Percentiles rank a stretch among this genome's conserved stretches.
phyloP scores from a whole-genome alignment of 2,329 filamentous ascomycete species.

The Phaeosphaeriaceae sp. region DNA sequence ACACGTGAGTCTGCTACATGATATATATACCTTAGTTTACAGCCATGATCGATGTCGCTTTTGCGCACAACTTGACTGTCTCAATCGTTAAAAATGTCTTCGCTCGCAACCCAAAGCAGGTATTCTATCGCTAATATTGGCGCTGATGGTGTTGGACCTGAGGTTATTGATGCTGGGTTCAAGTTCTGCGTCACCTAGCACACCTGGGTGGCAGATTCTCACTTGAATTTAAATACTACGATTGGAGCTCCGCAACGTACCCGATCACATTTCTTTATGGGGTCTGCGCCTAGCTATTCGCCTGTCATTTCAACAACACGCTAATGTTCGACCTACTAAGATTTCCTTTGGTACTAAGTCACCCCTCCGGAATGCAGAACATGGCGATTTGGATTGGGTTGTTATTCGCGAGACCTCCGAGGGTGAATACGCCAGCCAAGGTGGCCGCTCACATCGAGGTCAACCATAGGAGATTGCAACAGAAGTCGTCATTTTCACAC shows the following conservation, averaged over 20 bases:
- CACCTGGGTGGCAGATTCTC: constrained; percentile 62
- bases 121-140: constrained; percentile 59
- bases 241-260: constrained; percentile 69
- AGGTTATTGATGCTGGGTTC: constrained; percentile 70
- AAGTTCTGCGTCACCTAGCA: constrained; percentile 64
- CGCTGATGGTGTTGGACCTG: constrained; percentile 72
- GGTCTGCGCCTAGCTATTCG: constrained; percentile 62
- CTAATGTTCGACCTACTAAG: constrained; percentile 65
- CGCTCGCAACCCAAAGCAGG: constrained; percentile 27
- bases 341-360: constrained; percentile 66
- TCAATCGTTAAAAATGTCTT: constrained; percentile 20
- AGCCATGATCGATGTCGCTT: too few relatives aligned
- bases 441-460: constrained; percentile 65
- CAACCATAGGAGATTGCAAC: constrained; percentile 67
- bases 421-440: constrained; percentile 70
- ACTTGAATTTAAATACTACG: constrained; percentile 67
- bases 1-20: background rate
- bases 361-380: constrained; percentile 60
- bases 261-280: constrained; percentile 65
- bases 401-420: constrained; percentile 72
- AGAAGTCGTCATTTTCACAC: constrained; percentile 69
- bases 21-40: too few relatives aligned
- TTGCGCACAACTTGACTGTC: too few relatives aligned
- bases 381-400: constrained; percentile 70
- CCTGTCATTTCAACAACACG: constrained; percentile 62